These are phyloP conservation scores for Hansenula lynferdii DNA, from an alignment of 1,139 yeast species.

Conservation along the genomic window DNA sequence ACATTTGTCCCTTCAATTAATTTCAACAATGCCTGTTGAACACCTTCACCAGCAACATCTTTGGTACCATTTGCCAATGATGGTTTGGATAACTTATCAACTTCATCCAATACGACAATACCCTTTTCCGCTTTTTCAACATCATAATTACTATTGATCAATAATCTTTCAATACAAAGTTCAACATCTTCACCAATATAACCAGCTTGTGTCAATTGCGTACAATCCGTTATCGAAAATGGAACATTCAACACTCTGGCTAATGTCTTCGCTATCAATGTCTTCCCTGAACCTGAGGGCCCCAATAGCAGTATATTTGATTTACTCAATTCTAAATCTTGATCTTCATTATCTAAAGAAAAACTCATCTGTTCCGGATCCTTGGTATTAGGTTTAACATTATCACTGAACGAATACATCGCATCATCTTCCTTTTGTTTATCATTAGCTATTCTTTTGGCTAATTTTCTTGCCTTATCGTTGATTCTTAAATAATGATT, in stretches of 20 bases:
- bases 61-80: slow-evolving; percentile 38
- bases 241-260: slow-evolving; percentile 47
- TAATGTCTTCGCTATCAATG: slow-evolving; percentile 45
- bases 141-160: slow-evolving; percentile 42
- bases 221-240: slow-evolving; percentile 49
- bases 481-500: slow-evolving; percentile 44
- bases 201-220: slow-evolving; percentile 54
- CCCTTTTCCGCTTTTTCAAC: slow-evolving; percentile 46
- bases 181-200: slow-evolving; percentile 57
- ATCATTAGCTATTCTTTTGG: slow-evolving; percentile 13
- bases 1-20: slow-evolving; percentile 48
- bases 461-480: slow-evolving; percentile 28
- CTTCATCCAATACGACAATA: slow-evolving; percentile 48
- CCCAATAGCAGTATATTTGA: slow-evolving; percentile 49
- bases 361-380: slow-evolving; percentile 25
- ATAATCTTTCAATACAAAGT: slow-evolving; percentile 42
- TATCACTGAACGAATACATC: slow-evolving; percentile 18
- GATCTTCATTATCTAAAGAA: slow-evolving; percentile 21
- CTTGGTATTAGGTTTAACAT: slow-evolving; percentile 26
- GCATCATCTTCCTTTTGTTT: slow-evolving; percentile 18
- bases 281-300: slow-evolving; percentile 54
- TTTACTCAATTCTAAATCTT: slow-evolving; percentile 39
- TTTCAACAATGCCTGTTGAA: slow-evolving; percentile 49
- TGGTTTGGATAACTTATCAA: slow-evolving; percentile 47
- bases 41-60: slow-evolving; percentile 57